These are phyloP conservation scores for Lactarius quietus DNA, from an alignment of 768 basidiomycete species.

Conservation along the genomic window DNA sequence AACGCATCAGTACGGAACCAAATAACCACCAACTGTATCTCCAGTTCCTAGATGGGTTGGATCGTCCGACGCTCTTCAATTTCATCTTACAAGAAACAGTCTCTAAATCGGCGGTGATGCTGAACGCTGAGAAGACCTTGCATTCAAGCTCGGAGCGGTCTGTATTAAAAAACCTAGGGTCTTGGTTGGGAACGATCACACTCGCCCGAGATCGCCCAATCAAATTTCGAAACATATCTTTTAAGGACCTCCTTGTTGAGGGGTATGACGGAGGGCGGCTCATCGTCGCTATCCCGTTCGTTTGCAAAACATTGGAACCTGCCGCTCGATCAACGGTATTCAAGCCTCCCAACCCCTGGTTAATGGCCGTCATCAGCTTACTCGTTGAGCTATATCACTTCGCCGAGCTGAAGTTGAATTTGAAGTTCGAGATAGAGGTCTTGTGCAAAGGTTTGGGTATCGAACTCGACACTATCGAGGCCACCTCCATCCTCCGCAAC, in stretches of 20 bases:
- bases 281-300: slow-evolving; percentile 94
- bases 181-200: slow-evolving; percentile 93
- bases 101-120: slow-evolving; percentile 74
- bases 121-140: slow-evolving; percentile 90
- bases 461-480: slow-evolving; percentile 80
- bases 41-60: slow-evolving; percentile 84
- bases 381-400: slow-evolving; percentile 96
- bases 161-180: slow-evolving; percentile 88
- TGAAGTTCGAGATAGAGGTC: slow-evolving; percentile 98
- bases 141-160: slow-evolving; percentile 81
- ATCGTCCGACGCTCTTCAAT: slow-evolving; percentile 59
- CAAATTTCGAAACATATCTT: slow-evolving; percentile 87
- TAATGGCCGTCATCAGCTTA: slow-evolving; percentile 91
- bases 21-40: slow-evolving; percentile 97
- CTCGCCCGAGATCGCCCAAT: slow-evolving; percentile 91
- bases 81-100: slow-evolving; percentile 94
- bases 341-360: slow-evolving; percentile 96
- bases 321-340: slow-evolving; percentile 89
- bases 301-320: slow-evolving; percentile 94
- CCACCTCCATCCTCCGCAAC: slow-evolving; percentile 76
- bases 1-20: slow-evolving; percentile 91
- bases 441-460: slow-evolving; percentile 90
- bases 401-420: slow-evolving; percentile 91
- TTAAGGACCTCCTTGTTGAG: slow-evolving; percentile 96
- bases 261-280: slow-evolving; percentile 91